Base-by-base conservation (phyloP, 2,329 filamentous ascomycete genomes). In the Metarhizium guizhouense region DNA sequence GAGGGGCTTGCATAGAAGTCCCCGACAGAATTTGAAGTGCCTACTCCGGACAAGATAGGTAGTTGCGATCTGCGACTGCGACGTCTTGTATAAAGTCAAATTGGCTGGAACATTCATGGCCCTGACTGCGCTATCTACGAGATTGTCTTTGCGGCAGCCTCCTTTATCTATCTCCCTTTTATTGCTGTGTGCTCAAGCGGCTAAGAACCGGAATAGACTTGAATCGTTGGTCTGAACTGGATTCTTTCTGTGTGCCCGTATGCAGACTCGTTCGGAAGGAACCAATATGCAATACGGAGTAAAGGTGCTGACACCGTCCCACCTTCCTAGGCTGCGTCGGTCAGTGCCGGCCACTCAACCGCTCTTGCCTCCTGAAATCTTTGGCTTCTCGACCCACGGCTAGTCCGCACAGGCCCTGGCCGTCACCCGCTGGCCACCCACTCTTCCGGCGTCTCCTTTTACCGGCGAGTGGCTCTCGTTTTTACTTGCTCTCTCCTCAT, bases 361-460 rank as follows among this genome's bases (percentile, higher is more conserved):
- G 18, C n/a, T 45, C 10, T 18, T 47, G 25, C 7, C 25, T 14
- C 45, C 25, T 18, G 16, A 7, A 34, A 11, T 30, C 25, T n/a
- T 48, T 48, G 4, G 45, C 38, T 30, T n/a, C 45, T 30, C 45
- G 45, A 48, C 45, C 50, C 50, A 29, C 32, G n/a, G 32, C 20
- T 43, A 36, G 50, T 30, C 50, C 54, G 43, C 54, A 25, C 50
- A 10, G 52, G 51, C 51, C 51, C 51, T 51, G 13, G 51, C 50
- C 20, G 45, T 48, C 45, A 30, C 45, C 25, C 48, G 48, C 25
- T 29, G 16, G 25, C 18, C 38, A 38, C 43, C 55, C 55, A 56
- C 55, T 54, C 42, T 20, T 30, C 54, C 55, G 49, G 52, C 52
- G 25, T 55, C 56, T 53, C 56, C 56, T 55, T 57, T 57, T 53